These are phyloP conservation scores for Lodderomyces parapsilosis DNA, from an alignment of 1,139 yeast genomes.

Conservation along the genomic window DNA sequence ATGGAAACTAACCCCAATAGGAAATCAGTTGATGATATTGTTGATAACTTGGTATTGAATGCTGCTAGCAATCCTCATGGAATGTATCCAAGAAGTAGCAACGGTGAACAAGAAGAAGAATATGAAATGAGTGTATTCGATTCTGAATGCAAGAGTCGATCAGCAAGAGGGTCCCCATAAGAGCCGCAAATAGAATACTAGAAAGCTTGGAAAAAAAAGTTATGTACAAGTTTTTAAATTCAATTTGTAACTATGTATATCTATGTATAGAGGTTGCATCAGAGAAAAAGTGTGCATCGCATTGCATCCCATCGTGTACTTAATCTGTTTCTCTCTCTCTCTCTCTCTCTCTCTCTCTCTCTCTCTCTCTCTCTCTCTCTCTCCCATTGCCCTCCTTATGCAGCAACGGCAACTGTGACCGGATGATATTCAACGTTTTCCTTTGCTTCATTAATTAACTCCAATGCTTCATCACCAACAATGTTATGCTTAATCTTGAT, in stretches of 20 bases:
- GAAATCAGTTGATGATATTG: conserved; percentile 12
- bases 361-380: background rate
- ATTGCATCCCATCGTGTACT: too few relatives aligned
- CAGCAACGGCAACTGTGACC: conserved; percentile 14
- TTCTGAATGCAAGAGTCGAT: background rate
- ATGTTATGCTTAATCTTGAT: conserved; percentile 50
- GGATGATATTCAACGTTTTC: conserved; percentile 67
- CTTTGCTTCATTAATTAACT: conserved; percentile 71
- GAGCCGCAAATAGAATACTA: background rate
- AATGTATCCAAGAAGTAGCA: background rate
- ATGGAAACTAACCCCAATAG: conserved; percentile 1
- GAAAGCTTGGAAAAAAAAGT: background rate
- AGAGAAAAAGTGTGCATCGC: too few relatives aligned
- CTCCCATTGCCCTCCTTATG: background rate
- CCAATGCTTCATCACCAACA: conserved; percentile 48
- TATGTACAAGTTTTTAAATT: background rate
- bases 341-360: background rate
- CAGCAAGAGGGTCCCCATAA: background rate
- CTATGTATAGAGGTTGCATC: background rate
- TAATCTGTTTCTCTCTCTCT: too few relatives aligned
- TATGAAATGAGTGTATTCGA: background rate
- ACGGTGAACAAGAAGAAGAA: conserved; percentile 1
- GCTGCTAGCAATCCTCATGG: conserved; percentile 3
- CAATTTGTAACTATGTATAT: background rate
- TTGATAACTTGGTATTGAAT: conserved; percentile 7